A percentile compares a stretch with the other conserved stretches of the same genome.
These are phyloP conservation scores for Pythium aquatile DNA, from an alignment of 352 stramenopile genomes.

Conservation along the genomic window DNA sequence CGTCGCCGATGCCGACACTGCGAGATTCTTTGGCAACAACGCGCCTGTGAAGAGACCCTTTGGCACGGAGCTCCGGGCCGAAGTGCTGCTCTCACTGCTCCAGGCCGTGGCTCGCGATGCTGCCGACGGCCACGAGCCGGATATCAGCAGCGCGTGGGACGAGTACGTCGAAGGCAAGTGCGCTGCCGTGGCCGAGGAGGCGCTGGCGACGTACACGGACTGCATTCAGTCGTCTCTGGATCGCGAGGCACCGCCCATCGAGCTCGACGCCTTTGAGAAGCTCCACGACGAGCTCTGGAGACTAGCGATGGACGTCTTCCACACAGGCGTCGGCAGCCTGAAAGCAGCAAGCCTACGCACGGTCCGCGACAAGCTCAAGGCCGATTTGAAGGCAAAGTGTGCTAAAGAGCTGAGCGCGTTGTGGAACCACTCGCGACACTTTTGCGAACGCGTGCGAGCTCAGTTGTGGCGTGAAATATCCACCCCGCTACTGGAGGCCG, in stretches of 20 bases:
- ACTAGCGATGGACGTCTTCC: slow-evolving; percentile 71
- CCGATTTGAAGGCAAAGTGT: slow-evolving; percentile 41
- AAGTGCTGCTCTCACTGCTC: slow-evolving; percentile 48
- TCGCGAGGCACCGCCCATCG: slow-evolving; percentile 53
- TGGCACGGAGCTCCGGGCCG: slow-evolving; percentile 52
- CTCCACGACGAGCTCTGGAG: slow-evolving; percentile 72
- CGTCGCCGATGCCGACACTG: not conserved
- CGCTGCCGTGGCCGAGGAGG: slow-evolving; percentile 47
- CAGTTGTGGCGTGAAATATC: slow-evolving; percentile 47
- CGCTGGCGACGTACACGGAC: slow-evolving; percentile 69
- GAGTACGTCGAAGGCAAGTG: slow-evolving; percentile 63
- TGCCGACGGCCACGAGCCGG: slow-evolving; percentile 33
- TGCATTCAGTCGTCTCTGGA: slow-evolving; percentile 58
- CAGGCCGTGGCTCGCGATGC: slow-evolving; percentile 32
- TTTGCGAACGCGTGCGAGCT: slow-evolving; percentile 43
- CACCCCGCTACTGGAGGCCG: slow-evolving; percentile 9
- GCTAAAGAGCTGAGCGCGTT: slow-evolving; percentile 40
- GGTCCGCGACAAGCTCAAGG: slow-evolving; percentile 54
- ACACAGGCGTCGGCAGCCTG: slow-evolving; percentile 34
- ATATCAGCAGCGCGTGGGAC: slow-evolving; percentile 68
- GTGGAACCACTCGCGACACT: slow-evolving; percentile 43
- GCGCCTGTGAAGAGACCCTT: slow-evolving; percentile 66
- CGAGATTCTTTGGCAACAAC: slow-evolving; percentile 31
- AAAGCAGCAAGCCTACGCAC: slow-evolving; percentile 41
- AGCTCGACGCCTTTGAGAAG: slow-evolving; percentile 57